phyloP scores from a whole-genome alignment of 164 flowering plant genomes.

The Vitis cinerea region DNA sequence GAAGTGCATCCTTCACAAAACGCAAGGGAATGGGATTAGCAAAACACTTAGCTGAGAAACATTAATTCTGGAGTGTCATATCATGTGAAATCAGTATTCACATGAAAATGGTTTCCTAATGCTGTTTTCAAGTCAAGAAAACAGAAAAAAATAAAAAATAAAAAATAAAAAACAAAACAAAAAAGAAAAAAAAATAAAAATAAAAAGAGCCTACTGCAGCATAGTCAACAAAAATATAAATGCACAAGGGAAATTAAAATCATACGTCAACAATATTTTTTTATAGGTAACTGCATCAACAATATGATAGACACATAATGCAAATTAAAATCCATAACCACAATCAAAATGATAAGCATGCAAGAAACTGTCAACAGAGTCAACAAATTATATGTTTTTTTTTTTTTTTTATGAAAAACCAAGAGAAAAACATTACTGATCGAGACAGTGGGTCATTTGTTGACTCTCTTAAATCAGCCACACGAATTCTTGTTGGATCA shows the following conservation, averaged over 20 bases:
- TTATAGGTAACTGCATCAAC: not conserved
- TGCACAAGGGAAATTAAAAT: no score
- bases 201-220: not conserved
- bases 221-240: not conserved
- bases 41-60: no score
- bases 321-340: not conserved
- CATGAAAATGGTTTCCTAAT: no score
- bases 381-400: no score
- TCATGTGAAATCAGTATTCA: no score
- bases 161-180: no score
- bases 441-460: conserved; percentile 88
- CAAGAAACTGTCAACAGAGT: not conserved
- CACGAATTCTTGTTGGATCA: conserved; percentile 95
- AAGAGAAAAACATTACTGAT: conserved; percentile 43
- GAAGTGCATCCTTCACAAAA: no score
- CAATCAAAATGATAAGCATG: not conserved
- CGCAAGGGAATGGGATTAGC: no score
- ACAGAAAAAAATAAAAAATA: no score
- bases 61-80: no score
- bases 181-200: no score
- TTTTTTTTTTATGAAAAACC: not conserved
- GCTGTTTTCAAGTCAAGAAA: no score
- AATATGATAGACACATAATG: not conserved
- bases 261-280: not conserved
- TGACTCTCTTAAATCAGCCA: conserved; percentile 91